A percentile compares a stretch with the other conserved stretches of the same genome.
phyloP scores from a whole-genome alignment of 192 early-diverging fungal genomes.

The Coemansia sp. region DNA sequence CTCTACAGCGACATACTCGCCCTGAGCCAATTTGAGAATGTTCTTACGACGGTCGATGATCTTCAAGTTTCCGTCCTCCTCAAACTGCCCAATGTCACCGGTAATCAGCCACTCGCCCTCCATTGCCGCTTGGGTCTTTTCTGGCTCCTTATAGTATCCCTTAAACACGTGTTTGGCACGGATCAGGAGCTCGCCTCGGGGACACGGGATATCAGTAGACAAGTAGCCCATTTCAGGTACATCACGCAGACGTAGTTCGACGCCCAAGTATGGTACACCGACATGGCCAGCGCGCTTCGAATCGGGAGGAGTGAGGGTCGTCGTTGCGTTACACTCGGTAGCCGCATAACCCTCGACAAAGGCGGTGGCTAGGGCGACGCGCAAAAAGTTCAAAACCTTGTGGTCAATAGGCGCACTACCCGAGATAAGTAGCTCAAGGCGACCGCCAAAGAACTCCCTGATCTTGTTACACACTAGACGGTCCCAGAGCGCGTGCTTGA shows the following conservation, averaged over 20 bases:
- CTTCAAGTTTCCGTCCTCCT: conserved; percentile 68
- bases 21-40: conserved; percentile 84
- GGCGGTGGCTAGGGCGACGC: conserved; percentile 62
- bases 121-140: conserved; percentile 77
- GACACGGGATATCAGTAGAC: conserved; percentile 72
- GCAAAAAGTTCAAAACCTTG: conserved; percentile 69
- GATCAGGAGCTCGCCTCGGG: conserved; percentile 90
- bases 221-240: conserved; percentile 91
- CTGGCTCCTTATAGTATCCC: conserved; percentile 81
- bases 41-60: conserved; percentile 89
- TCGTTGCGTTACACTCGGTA: conserved; percentile 48
- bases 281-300: conserved; percentile 65
- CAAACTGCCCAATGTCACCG: conserved; percentile 87
- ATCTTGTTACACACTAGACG: conserved; percentile 84
- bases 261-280: conserved; percentile 75
- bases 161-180: conserved; percentile 73
- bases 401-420: conserved; percentile 72
- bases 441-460: conserved; percentile 75
- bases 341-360: conserved; percentile 61
- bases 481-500: conserved; percentile 84
- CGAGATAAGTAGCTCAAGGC: conserved; percentile 62
- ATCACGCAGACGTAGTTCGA: conserved; percentile 85
- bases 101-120: conserved; percentile 84
- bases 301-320: conserved; percentile 29
- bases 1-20: conserved; percentile 94